phyloP scores from a whole-genome alignment of 1,139 yeast species.

The Blastobotrys serpentis region DNA sequence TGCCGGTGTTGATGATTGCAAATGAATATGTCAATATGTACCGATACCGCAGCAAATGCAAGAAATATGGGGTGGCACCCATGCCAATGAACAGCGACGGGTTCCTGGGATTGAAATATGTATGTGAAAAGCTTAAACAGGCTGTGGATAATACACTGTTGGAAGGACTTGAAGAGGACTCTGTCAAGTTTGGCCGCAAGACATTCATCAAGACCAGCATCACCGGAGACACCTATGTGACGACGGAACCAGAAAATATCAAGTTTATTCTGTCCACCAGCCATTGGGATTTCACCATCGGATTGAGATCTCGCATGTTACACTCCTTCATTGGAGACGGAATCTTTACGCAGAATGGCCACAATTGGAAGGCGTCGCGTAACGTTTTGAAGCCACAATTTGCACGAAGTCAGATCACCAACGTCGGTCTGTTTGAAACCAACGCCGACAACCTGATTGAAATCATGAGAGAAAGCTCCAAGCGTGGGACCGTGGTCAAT shows the following conservation, averaged over 20 bases:
- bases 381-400: conserved; percentile 60
- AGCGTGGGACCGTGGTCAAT: conserved; percentile 6
- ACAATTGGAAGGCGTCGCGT: conserved; percentile 56
- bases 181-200: not conserved
- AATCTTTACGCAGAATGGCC: conserved; percentile 56
- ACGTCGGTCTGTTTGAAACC: conserved; percentile 48
- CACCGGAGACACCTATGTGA: conserved; percentile 29
- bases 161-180: conserved; percentile 9
- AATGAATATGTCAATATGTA: not conserved
- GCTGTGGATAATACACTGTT: not conserved
- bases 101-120: not conserved
- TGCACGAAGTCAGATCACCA: conserved; percentile 54
- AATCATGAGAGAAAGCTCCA: conserved; percentile 15
- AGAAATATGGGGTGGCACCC: conserved; percentile 7
- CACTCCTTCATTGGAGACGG: conserved; percentile 53
- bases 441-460: conserved; percentile 44
- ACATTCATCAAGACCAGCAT: not conserved
- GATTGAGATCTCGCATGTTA: conserved; percentile 47
- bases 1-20: not conserved
- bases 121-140: not conserved
- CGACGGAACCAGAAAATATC: conserved; percentile 50
- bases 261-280: conserved; percentile 40
- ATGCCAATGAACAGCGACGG: not conserved
- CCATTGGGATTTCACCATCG: conserved; percentile 52
- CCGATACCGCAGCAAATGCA: conserved; percentile 4